Evolutionary conservation across 768 basidiomycete genomes (phyloP).

Genomic region (Galerina marginata): DNA sequence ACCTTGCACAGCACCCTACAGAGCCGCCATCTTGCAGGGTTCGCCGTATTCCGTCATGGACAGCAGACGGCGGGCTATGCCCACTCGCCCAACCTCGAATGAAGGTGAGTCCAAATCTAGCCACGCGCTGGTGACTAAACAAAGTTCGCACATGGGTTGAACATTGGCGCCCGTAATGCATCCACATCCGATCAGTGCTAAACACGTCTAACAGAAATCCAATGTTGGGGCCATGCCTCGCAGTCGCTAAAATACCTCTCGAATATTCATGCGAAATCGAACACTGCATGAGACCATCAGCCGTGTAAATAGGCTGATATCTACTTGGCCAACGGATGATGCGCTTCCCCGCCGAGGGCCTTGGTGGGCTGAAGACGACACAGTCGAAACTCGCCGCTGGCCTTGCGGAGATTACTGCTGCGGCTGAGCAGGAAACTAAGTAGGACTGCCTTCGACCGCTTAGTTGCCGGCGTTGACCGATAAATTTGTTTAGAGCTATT

Average conservation of each 20-base stretch:
- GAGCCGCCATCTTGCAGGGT: too few species aligned
- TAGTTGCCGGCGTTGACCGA: slow-evolving; percentile 10
- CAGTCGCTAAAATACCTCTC: slow-evolving; percentile 62
- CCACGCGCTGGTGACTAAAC: too few species aligned
- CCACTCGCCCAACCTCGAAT: too few species aligned
- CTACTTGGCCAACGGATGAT: slow-evolving; percentile 76
- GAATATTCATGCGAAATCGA: slow-evolving; percentile 53
- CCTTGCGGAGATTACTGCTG: slow-evolving; percentile 63
- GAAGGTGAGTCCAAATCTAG: too few species aligned
- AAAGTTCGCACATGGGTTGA: too few species aligned
- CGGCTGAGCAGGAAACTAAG: slow-evolving; percentile 69
- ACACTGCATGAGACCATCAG: slow-evolving; percentile 64
- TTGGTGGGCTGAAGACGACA: slow-evolving; percentile 64
- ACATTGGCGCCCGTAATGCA: too few species aligned
- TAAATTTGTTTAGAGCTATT: slow-evolving; percentile 56
- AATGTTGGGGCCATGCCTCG: slow-evolving; percentile 76
- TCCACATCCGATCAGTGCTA: slow-evolving; percentile 18
- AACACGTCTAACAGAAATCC: slow-evolving; percentile 58
- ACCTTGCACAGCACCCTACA: too few species aligned
- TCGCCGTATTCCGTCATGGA: too few species aligned
- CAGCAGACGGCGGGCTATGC: too few species aligned
- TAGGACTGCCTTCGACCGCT: slow-evolving; percentile 37
- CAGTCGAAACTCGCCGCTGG: slow-evolving; percentile 67
- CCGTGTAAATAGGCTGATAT: slow-evolving; percentile 75
- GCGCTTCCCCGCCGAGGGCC: slow-evolving; percentile 69